phyloP scores from a whole-genome alignment of 2,329 filamentous ascomycete species.

The Raffaelea deltoideospora region DNA sequence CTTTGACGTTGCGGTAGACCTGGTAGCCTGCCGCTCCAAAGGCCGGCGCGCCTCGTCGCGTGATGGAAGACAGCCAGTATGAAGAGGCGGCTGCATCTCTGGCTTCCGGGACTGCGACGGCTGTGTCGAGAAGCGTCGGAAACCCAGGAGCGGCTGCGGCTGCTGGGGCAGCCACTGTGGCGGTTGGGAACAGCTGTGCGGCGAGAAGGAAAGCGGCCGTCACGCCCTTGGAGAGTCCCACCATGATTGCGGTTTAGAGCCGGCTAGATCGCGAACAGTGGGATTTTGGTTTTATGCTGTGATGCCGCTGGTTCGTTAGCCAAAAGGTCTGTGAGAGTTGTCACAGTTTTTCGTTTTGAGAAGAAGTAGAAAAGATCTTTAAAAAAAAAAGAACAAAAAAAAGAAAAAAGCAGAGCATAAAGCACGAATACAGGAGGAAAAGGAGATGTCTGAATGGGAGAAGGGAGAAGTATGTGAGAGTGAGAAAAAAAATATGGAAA shows the following conservation, averaged over 20 bases:
- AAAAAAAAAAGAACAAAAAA: not conserved
- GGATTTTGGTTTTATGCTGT: no score
- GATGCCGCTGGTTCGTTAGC: not conserved
- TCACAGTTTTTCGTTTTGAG: not conserved
- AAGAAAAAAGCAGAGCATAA: not conserved
- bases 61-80: slow-evolving; percentile 61
- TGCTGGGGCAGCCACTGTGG: slow-evolving; percentile 7
- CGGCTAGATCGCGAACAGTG: slow-evolving; percentile 10
- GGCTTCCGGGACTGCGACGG: no score
- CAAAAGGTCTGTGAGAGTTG: not conserved
- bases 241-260: slow-evolving; percentile 22
- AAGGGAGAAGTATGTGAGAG: not conserved
- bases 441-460: not conserved
- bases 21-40: slow-evolving; percentile 49
- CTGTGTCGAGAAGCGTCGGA: slow-evolving; percentile 1
- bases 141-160: slow-evolving; percentile 4
- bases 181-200: slow-evolving; percentile 3
- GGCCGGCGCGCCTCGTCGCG: slow-evolving; percentile 52
- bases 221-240: slow-evolving; percentile 27
- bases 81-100: no score
- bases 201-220: slow-evolving; percentile 22
- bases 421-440: not conserved
- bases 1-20: slow-evolving; percentile 62
- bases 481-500: not conserved
- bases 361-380: not conserved